Evolutionary conservation across 805 yeast species (phyloP).

Genomic region (Metschnikowia orientalis): DNA sequence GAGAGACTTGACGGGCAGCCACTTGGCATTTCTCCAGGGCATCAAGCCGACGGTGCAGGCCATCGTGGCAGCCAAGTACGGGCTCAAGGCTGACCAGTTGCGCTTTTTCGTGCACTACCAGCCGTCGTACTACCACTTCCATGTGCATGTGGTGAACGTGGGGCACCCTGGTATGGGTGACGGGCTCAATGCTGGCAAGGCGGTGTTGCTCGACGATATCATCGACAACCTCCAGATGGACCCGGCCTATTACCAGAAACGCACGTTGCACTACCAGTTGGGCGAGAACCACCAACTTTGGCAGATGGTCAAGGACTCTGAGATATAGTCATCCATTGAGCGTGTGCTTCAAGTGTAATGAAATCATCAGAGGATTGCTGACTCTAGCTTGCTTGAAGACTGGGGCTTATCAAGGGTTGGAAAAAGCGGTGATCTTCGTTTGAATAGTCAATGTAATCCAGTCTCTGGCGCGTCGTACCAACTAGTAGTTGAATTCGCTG

Average conservation of each 20-base stretch:
- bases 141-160: constrained; percentile 80
- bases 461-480: no score
- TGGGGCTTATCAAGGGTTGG: no score
- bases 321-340: constrained; percentile 11
- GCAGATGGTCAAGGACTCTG: constrained; percentile 23
- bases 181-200: constrained; percentile 73
- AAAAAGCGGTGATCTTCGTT: no score
- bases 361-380: no score
- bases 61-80: constrained; percentile 37
- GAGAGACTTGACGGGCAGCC: constrained; percentile 63
- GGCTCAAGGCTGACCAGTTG: constrained; percentile 52
- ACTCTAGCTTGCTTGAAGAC: no score
- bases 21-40: constrained; percentile 53
- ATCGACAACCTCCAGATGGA: constrained; percentile 61
- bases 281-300: constrained; percentile 81
- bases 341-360: no score
- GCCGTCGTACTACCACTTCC: constrained; percentile 95
- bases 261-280: constrained; percentile 59
- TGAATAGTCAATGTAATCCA: no score
- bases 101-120: constrained; percentile 87
- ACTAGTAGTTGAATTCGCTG: constrained; percentile 66
- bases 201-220: constrained; percentile 74
- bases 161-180: constrained; percentile 63
- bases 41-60: constrained; percentile 43
- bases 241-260: constrained; percentile 55